Conservation (phyloP, 352 stramenopile species). For the Thalassiosira livingstoniorum region DNA sequence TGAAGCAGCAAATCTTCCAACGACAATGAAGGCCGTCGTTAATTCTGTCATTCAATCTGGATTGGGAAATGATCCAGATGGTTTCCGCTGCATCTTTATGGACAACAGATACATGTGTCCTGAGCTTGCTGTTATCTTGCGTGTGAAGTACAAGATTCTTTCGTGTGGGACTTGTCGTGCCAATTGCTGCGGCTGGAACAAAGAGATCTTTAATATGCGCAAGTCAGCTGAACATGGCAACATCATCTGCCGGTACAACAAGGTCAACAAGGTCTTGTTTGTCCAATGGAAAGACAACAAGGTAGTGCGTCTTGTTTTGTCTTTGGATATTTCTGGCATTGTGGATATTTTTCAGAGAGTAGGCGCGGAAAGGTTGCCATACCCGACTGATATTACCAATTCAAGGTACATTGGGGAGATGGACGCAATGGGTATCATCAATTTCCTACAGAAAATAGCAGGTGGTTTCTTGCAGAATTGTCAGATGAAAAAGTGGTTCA, state of each 20-base stretch:
- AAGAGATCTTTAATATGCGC: background rate
- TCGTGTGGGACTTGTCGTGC: too few relatives aligned
- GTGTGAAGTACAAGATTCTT: constrained; percentile 6
- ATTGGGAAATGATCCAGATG: background rate
- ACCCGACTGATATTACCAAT: background rate
- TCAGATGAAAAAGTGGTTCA: too few relatives aligned
- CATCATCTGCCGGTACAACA: background rate
- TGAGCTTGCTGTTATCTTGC: constrained; percentile 17
- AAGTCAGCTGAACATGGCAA: background rate
- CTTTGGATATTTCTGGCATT: background rate
- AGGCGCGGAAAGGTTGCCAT: background rate
- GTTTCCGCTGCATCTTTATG: background rate
- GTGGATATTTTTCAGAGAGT: background rate
- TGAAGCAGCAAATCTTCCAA: background rate
- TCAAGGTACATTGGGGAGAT: background rate
- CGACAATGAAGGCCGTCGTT: background rate
- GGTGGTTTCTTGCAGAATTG: too few relatives aligned
- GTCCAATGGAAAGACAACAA: constrained; percentile 1
- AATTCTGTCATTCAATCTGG: background rate
- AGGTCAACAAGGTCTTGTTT: background rate
- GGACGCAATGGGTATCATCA: background rate
- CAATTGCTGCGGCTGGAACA: constrained; percentile 10
- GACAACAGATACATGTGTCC: constrained; percentile 26
- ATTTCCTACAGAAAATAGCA: too few relatives aligned
- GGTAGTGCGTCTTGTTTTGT: background rate